Evolutionary conservation across 495 filamentous ascomycete genomes (phyloP), one percentile per base, ranked within the genome.

Genomic region (Hyaloscypha variabilis): DNA sequence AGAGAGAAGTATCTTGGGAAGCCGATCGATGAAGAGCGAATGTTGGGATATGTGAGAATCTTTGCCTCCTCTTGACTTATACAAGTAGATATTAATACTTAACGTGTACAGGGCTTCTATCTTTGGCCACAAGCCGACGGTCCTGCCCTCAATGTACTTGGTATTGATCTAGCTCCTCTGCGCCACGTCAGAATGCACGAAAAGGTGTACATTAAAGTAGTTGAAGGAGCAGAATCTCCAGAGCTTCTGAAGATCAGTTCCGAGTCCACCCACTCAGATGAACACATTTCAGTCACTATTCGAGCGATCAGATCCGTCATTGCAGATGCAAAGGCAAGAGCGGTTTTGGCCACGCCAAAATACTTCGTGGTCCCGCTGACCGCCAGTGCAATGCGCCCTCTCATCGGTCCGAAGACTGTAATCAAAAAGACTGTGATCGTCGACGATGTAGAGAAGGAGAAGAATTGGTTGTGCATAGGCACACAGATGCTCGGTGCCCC

Each of bases 51-150:
- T 46, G 39, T 46, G 19, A 11, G 13, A 46, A 19, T 17, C 4
- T 46, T 3, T 46, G 13, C 10, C 13, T 46, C 39, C 17, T 46
- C 31, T 46, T 46, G 39, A 19, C 39, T 46, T 17, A 17, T 4
- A 17, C 4, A 46, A 46, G 2, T 17, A 19, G 13, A 17, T 46
- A 13, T 13, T 46, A 46, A 46, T 19, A 17, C 3, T 46, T 46
- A 17, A 42, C 21, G 3, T 29, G 28, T 34, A 29, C 29, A 69
- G 67, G 70, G 80, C 1, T 71, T 77, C 8, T 84, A 83, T 50
- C 57, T 78, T 11, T 84, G 81, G 83, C 79, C 80, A 24, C 64
- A 64, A 1, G 72, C 81, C 25, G 77, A 79, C 24, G 71, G 76
- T 6, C 66, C 71, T 1, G 70, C 80, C 4, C 64, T 68, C 13